Conservation (phyloP, 768 basidiomycete species). For the Termitomyces sp. region DNA sequence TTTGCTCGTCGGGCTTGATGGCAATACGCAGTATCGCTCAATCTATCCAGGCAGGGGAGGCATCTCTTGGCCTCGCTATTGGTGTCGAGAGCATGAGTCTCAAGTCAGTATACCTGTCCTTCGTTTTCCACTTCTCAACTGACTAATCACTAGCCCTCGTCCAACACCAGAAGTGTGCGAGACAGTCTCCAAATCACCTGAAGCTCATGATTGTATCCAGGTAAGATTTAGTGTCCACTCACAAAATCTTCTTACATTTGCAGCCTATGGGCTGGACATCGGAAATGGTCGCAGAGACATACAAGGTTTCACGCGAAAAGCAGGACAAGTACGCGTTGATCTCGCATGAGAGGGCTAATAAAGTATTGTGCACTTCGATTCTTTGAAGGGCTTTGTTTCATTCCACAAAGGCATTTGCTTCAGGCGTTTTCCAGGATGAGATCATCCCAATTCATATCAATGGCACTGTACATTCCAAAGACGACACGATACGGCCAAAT, state of each 20-base stretch:
- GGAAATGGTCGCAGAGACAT: slow-evolving; percentile 81
- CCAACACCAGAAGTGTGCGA: slow-evolving; percentile 66
- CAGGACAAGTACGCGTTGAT: slow-evolving; percentile 90
- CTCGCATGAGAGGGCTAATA: slow-evolving; percentile 76
- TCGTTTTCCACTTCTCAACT: slow-evolving; percentile 1
- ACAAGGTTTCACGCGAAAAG: slow-evolving; percentile 67
- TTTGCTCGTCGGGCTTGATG: slow-evolving; percentile 93
- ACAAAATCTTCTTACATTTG: neutral
- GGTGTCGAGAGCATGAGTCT: slow-evolving; percentile 82
- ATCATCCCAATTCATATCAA: slow-evolving; percentile 82
- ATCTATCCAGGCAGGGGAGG: slow-evolving; percentile 77
- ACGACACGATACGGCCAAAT: slow-evolving; percentile 85
- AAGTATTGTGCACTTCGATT: slow-evolving; percentile 30
- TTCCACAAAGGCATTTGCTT: slow-evolving; percentile 46
- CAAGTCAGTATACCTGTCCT: slow-evolving; percentile 41
- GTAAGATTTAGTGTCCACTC: slow-evolving; percentile 23
- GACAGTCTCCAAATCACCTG: slow-evolving; percentile 46
- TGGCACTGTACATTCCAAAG: slow-evolving; percentile 59
- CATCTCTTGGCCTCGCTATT: slow-evolving; percentile 79
- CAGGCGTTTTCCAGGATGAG: slow-evolving; percentile 78
- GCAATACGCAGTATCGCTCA: slow-evolving; percentile 90
- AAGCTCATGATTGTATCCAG: slow-evolving; percentile 75
- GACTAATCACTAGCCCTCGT: slow-evolving; percentile 43
- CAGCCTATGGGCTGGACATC: slow-evolving; percentile 96
- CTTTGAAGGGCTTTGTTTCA: neutral